Base-by-base conservation (phyloP, 352 stramenopile genomes). In the Globisporangium recalcitrans region DNA sequence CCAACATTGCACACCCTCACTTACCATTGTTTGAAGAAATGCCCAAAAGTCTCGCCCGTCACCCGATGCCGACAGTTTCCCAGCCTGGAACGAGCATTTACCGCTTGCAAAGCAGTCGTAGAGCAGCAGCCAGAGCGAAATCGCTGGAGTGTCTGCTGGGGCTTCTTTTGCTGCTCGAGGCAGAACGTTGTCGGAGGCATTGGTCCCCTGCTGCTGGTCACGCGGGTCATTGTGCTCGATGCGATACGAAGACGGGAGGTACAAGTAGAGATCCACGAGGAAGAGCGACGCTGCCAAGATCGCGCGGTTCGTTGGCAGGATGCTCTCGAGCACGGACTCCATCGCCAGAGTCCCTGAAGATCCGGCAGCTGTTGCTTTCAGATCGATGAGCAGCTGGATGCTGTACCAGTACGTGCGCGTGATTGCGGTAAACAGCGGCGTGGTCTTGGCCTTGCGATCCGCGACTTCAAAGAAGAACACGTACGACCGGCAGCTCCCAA, bases 401-500 rank as follows among this genome's bases (percentile, higher is more conserved):
- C 60, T 70, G 56, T 86, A 86, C 80, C 78, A 89, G 62, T 82
- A 91, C 52, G 75, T 77, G 7, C 64, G 77, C 21, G 68, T 75
- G 22, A 90, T 71, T 4, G 81, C 67, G 19, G 70, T 78, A 51
- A 93, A 62, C 13, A 91, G 57, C 19, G 84, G 84, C 21, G 84
- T 89, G 0, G 75, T 76, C 62, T 62, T 71, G 40, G 75, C 65
- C 56, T 70, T 62, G 44, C 63, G 70, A n/a, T 73, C 69, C 5
- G 68, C 78, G 16, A 90, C 72, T 32, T 88, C 78, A 52, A 93
- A 90, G 53, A 77, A 93, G 64, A 82, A 91, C 16, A 79, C 73
- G 59, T 93, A 93, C 1, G 71, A 58, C 55, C 73, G 73, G 24
- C 73, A 86, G 2, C 58, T 71, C 27, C 65, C 58, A 61, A 90